Evolutionary conservation across 306 rosid species (phyloP), one percentile per base, ranked within the genome.

Genomic region (Abrus pulchellus): DNA sequence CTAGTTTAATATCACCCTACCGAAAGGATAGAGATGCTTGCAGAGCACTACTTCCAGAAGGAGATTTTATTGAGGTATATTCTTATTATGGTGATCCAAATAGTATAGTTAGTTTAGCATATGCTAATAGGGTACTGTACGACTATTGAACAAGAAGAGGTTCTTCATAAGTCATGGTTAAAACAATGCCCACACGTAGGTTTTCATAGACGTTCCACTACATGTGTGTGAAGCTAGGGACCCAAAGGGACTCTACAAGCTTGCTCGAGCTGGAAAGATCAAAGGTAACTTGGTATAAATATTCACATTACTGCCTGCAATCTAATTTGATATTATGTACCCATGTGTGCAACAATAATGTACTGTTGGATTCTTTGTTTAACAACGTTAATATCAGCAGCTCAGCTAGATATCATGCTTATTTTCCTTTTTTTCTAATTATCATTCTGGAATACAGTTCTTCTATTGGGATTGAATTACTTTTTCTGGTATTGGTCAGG

Each of bases 171-270:
- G 20, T 67, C 38, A 44, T 59, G 9, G 53, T 28, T 80, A 62
- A 59, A 12, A 43, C 29, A 65, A 68, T 72, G 69, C 65, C 79
- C 53, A 71, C 80, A 75, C 68, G 48, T 80, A 95, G 99, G 99
- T 95, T 80, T 95, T 88, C 83, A 82, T 95, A 79, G 97, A 95
- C 1, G 92, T 86, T 86, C 99, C 99, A 30, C 91, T 95, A 49
- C 85, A 87, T 34, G 84, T 95, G 71, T 95, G 99, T 75, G 99
- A 95, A 89, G 80, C 86, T 61, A 86, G 97, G 83, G 99, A 95
- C 66, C 98, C 99, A 8, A 95, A 95, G 87, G 99, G 99, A 14
- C 94, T 95, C 54, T 95, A 95, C 89, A 91, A 92, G 83, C 98
- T 95, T 77, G 97, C 97, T 65, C 91, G 99, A 49, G 91, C 94